Evolutionary conservation across 2,329 filamentous ascomycete species (phyloP), one percentile per base, ranked within the genome.

Genomic region (Cercospora nicotianae): DNA sequence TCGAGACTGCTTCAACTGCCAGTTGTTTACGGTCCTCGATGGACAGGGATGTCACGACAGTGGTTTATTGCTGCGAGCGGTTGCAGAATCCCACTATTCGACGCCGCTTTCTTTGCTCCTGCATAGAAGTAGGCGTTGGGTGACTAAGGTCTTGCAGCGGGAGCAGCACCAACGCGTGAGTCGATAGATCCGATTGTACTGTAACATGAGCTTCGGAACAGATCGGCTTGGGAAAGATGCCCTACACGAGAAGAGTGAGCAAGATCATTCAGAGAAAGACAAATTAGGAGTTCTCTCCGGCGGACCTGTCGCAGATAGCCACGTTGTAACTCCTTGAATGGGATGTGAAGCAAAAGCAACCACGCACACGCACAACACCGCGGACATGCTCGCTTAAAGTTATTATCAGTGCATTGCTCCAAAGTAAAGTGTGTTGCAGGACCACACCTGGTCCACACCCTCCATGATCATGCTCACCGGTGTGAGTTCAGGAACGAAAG

Each of bases 401-500:
- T 16, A 36, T 36, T 36, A 36, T 33, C 31, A 12, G 5, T 16
- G 33, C 33, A 36, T 36, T 36, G 33, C 33, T 36, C 7, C 16
- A n/a, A 42, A n/a, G 16, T 42, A n/a, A 42, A 42, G 36, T 42
- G 36, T 42, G 36, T 42, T 42, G 36, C 18, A 48, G 20, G 53
- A 26, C 20, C 53, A 31, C 53, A 26, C 16, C 53, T 13, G 20
- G 53, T 13, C 20, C 53, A 31, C 53, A 26, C 16, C 53, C 23
- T 23, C 53, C 23, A 16, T n/a, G 53, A 57, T 55, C 16, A 55
- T 55, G 33, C 13, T 36, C n/a, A 48, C 42, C 53, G 53, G 53
- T n/a, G 20, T 31, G 9, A 31, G 53, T 57, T 57, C 53, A 57
- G 53, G 53, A 57, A 57, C 53, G 23, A 57, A 57, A 57, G 53